Evolutionary conservation across 2,329 filamentous ascomycete species (phyloP), one percentile per base, ranked within the genome.

Genomic region (Aspergillus fijiensis): DNA sequence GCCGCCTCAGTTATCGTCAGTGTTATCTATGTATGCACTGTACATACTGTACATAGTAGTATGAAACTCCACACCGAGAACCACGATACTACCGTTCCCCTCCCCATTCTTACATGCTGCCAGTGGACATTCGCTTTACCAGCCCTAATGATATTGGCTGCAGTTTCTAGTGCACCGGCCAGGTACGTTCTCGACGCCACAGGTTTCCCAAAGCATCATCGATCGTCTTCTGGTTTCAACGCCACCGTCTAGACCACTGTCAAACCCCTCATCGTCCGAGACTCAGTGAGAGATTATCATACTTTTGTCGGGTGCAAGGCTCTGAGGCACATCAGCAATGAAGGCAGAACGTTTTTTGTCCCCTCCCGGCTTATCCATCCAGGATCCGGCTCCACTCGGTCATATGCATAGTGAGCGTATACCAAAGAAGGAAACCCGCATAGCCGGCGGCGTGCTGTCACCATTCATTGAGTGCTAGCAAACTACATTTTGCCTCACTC

Each of bases 151-250:
- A 42, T 58, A 55, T 49, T 59, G 55, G 60, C 52, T 55, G 52
- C 55, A 63, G 39, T 58, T 50, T 57, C 51, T 51, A 54, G 61
- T 58, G 58, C 55, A 60, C 49, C 58, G 57, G 55, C 51, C 58
- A 66, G 62, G 62, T 61, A 60, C 63, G 59, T 52, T 51, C 48
- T 42, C 59, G 58, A 58, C 59, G 59, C 64, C 61, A 62, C 53
- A 52, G 55, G 23, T 55, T 33, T 49, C 58, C 65, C 60, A 61
- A 58, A 59, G 60, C 56, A 57, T 59, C 51, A 51, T 31, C 55
- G 58, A 60, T 62, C 59, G 45, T 19, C 54, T 59, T 42, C 51
- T 51, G 50, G 47, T 51, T n/a, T 52, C 42, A 52, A 58, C 60
- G 58, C 57, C 65, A 61, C 62, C 47, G 49, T 61, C 60, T 61